phyloP scores from a whole-genome alignment of 352 stramenopile genomes.

The Phytophthora podocarpi region DNA sequence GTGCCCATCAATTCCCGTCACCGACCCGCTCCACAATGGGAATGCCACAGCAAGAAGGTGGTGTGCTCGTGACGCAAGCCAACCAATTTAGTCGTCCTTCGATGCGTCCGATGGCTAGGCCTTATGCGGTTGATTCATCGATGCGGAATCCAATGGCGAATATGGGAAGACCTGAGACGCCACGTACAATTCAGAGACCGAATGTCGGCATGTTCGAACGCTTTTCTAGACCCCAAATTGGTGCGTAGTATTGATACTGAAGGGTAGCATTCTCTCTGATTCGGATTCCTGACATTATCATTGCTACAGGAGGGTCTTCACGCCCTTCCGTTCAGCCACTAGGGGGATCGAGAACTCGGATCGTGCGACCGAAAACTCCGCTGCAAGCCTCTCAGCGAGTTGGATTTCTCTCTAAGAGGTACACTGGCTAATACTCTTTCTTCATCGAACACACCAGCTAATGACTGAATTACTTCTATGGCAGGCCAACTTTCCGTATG shows the following conservation, averaged over 20 bases:
- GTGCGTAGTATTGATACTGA: conserved; percentile 21
- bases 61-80: conserved; percentile 34
- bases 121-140: conserved; percentile 30
- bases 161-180: conserved; percentile 47
- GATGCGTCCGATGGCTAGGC: conserved; percentile 42
- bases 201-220: conserved; percentile 64
- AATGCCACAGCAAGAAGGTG: conserved; percentile 37
- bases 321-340: conserved; percentile 51
- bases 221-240: conserved; percentile 67
- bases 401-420: conserved; percentile 72
- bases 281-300: conserved; percentile 2
- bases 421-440: neutral
- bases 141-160: conserved; percentile 39
- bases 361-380: conserved; percentile 76
- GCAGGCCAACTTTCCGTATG: conserved; percentile 43
- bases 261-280: neutral
- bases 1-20: conserved; percentile 59
- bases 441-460: neutral
- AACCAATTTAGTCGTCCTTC: conserved; percentile 55
- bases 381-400: conserved; percentile 63
- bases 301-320: conserved; percentile 19
- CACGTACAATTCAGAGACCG: conserved; percentile 54
- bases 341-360: conserved; percentile 46
- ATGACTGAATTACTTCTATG: neutral
- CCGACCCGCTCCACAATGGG: conserved; percentile 51